These are phyloP conservation scores for Curvularia verruculosa DNA, from an alignment of 2,329 filamentous ascomycete species.

Conservation along the genomic window DNA sequence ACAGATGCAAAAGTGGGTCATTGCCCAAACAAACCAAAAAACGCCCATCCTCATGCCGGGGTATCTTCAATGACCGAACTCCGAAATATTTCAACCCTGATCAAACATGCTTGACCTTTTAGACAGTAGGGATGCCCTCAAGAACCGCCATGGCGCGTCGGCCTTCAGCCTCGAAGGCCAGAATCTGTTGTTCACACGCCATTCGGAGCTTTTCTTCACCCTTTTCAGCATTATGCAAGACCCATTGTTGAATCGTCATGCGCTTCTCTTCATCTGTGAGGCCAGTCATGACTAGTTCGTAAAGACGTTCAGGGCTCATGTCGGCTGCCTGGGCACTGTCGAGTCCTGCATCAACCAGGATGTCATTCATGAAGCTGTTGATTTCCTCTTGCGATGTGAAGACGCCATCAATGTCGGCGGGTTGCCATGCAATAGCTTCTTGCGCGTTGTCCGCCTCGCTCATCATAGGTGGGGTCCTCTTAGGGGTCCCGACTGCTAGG, in stretches of 20 bases:
- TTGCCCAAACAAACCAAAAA: neutral
- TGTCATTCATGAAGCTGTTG: conserved; percentile 31
- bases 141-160: conserved; percentile 76
- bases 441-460: conserved; percentile 21
- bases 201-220: conserved; percentile 79
- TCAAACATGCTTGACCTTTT: conserved; percentile 8
- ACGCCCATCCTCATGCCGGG: conserved; percentile 17
- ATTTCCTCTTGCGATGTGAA: conserved; percentile 53
- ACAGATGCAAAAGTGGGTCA: neutral
- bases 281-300: conserved; percentile 61
- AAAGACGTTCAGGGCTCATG: conserved; percentile 43
- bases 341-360: conserved; percentile 40
- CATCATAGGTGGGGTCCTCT: conserved; percentile 27
- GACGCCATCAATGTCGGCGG: conserved; percentile 76
- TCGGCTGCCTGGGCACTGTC: conserved; percentile 34
- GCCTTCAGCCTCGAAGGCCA: conserved; percentile 82
- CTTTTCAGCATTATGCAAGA: conserved; percentile 77
- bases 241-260: conserved; percentile 96
- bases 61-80: conserved; percentile 33
- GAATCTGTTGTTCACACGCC: conserved; percentile 84
- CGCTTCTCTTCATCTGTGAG: conserved; percentile 78
- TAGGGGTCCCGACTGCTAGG: conserved; percentile 47
- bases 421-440: conserved; percentile 64
- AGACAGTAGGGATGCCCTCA: conserved; percentile 57
- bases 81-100: conserved; percentile 15